Conservation (phyloP, 176 grass and related monocot genomes). For the Bolboschoenus planiculmis region DNA sequence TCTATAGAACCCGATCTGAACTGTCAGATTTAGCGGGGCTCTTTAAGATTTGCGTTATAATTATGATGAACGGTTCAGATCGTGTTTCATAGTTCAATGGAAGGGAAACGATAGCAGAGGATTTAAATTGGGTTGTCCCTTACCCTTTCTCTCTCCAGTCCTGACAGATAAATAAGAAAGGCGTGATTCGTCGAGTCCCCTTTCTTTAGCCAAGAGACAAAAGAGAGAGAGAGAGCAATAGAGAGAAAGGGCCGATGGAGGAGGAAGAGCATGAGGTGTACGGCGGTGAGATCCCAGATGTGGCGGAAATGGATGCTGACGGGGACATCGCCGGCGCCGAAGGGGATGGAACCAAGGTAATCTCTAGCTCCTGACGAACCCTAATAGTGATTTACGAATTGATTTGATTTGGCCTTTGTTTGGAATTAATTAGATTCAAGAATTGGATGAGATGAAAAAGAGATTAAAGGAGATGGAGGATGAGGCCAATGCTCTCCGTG, state of each 20-base stretch:
- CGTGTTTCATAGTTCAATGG: no score
- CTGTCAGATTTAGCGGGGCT: no score
- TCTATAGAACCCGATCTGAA: no score
- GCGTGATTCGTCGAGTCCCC: not conserved
- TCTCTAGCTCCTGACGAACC: not conserved
- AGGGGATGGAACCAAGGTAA: slow-evolving; percentile 25
- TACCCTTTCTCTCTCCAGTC: not conserved
- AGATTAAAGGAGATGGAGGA: slow-evolving; percentile 43
- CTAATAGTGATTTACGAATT: not conserved
- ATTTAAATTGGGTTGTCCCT: no score
- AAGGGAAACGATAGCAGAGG: no score
- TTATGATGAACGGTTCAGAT: no score
- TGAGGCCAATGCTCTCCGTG: slow-evolving; percentile 32
- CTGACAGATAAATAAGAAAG: not conserved
- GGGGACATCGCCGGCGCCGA: slow-evolving; percentile 17
- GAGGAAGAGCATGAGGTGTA: slow-evolving; percentile 42
- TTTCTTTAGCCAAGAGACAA: no score
- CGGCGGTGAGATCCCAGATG: slow-evolving; percentile 37
- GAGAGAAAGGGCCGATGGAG: slow-evolving; percentile 7
- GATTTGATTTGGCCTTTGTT: not conserved
- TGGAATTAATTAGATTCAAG: slow-evolving; percentile 1
- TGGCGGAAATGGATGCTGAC: slow-evolving; percentile 34
- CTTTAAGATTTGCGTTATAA: no score
- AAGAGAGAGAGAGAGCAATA: not conserved
- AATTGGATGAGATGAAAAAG: slow-evolving; percentile 39